phyloP scores from a whole-genome alignment of 1,284 basidiomycete genomes.

The Ganoderma lingzhi region DNA sequence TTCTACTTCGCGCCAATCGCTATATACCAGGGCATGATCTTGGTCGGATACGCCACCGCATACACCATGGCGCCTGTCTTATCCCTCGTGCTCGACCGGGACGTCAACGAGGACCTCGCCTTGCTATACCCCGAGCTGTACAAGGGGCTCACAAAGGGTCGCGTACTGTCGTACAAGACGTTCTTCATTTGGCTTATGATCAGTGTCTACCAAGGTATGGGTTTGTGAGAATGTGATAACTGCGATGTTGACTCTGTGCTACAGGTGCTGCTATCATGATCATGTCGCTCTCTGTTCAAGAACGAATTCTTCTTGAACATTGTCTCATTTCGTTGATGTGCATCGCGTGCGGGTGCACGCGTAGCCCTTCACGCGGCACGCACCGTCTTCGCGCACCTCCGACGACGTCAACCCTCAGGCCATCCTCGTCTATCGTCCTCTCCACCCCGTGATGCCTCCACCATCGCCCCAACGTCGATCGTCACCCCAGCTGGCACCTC shows the following conservation, averaged over 20 bases:
- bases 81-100: constrained; percentile 94
- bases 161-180: constrained; percentile 93
- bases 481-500: no score
- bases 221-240: background rate
- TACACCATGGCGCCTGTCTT: constrained; percentile 99
- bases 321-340: no score
- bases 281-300: constrained; percentile 94
- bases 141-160: constrained; percentile 96
- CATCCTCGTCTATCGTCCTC: no score
- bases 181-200: constrained; percentile 99
- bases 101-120: constrained; percentile 96
- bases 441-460: no score
- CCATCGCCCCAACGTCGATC: no score
- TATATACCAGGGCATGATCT: constrained; percentile 97
- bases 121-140: constrained; percentile 97
- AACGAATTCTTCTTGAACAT: constrained; percentile 99
- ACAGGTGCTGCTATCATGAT: constrained; percentile 98
- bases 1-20: constrained; percentile 99
- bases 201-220: constrained; percentile 93
- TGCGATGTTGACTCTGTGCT: constrained; percentile 4
- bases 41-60: constrained; percentile 97
- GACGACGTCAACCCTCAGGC: no score
- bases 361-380: no score
- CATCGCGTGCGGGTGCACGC: no score
- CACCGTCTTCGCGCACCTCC: no score